Conservation (phyloP, 176 grass and related monocot genomes). For the Neostapfia colusana region DNA sequence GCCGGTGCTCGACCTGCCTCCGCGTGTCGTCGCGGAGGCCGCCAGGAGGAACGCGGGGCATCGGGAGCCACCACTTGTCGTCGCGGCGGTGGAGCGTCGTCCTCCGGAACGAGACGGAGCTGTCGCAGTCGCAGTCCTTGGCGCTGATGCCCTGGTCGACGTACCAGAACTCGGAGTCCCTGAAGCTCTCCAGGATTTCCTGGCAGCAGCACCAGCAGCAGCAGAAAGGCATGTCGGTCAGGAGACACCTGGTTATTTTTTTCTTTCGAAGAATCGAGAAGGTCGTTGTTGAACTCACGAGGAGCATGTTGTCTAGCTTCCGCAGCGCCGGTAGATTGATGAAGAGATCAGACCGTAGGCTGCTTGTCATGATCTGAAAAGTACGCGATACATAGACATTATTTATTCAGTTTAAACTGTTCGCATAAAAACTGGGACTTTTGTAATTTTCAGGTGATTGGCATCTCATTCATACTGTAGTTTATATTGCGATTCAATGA, state of each 20-base stretch:
- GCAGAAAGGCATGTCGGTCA: neutral
- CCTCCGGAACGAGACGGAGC: constrained; percentile 46
- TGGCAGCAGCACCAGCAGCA: no score
- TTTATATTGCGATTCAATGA: no score
- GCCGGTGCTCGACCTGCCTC: constrained; percentile 71
- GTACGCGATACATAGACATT: neutral
- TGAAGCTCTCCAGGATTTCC: constrained; percentile 85
- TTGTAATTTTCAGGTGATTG: no score
- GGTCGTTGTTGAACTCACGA: constrained; percentile 57
- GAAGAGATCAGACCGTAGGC: constrained; percentile 77
- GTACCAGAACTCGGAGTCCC: constrained; percentile 81
- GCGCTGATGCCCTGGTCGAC: constrained; percentile 81
- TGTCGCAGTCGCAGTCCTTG: constrained; percentile 69
- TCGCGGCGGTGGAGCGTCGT: constrained; percentile 51
- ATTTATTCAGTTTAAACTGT: no score
- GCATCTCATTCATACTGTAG: no score
- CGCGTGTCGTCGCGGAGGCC: constrained; percentile 59
- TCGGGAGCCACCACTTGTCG: constrained; percentile 97
- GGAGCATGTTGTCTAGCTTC: constrained; percentile 97
- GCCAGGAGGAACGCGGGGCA: constrained; percentile 58
- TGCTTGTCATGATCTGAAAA: constrained; percentile 92
- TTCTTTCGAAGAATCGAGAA: neutral
- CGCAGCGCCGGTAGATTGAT: constrained; percentile 85
- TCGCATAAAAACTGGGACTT: no score
- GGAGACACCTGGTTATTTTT: neutral